phyloP scores from a whole-genome alignment of 1,284 basidiomycete species.

The Boletus smithii region DNA sequence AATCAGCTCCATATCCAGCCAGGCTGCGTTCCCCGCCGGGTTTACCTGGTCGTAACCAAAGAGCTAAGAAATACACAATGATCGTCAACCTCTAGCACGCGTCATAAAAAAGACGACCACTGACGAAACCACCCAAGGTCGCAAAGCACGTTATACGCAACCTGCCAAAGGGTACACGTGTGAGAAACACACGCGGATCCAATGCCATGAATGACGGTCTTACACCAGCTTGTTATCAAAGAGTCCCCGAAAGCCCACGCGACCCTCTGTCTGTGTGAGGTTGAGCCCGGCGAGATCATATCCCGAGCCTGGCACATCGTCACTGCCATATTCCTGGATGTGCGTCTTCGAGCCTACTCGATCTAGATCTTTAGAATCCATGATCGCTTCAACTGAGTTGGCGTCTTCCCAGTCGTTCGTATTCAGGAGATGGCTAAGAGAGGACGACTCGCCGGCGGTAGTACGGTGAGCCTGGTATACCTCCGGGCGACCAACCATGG shows the following conservation, averaged over 20 bases:
- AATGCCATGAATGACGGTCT: slow-evolving; percentile 1
- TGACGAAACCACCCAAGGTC: slow-evolving; percentile 33
- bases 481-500: background rate
- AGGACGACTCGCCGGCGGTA: slow-evolving; percentile 8
- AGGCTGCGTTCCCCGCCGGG: background rate
- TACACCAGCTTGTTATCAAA: slow-evolving; percentile 32
- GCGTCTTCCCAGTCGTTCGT: slow-evolving; percentile 3
- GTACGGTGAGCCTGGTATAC: background rate
- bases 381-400: slow-evolving; percentile 7
- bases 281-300: slow-evolving; percentile 9
- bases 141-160: slow-evolving; percentile 35
- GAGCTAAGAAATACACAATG: slow-evolving; percentile 16
- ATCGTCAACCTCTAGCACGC: slow-evolving; percentile 1
- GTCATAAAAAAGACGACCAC: slow-evolving; percentile 6
- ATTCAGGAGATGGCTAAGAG: slow-evolving; percentile 16
- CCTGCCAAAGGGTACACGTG: slow-evolving; percentile 8
- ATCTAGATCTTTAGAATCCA: slow-evolving; percentile 9
- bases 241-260: slow-evolving; percentile 26
- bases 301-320: background rate
- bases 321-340: background rate
- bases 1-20: slow-evolving; percentile 5
- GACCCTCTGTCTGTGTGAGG: slow-evolving; percentile 22
- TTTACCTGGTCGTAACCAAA: slow-evolving; percentile 35
- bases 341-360: slow-evolving; percentile 4
- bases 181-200: slow-evolving; percentile 4